Percentiles rank a stretch among this genome's conserved stretches.
Conservation (phyloP, 192 early-diverging fungal species). For the Ambispora gerdemannii region DNA sequence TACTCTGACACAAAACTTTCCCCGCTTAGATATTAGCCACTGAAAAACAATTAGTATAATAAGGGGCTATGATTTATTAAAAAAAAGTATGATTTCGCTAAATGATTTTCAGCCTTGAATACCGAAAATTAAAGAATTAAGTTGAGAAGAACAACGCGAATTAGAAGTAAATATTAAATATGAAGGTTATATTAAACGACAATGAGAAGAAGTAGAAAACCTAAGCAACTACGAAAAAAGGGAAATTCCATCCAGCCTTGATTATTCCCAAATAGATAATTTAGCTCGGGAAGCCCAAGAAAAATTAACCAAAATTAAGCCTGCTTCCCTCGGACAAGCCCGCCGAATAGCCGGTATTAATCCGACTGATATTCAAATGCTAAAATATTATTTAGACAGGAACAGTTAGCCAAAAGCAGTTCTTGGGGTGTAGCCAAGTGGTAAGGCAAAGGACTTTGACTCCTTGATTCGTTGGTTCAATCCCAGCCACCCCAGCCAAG, state of each 20-base stretch:
- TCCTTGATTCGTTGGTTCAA: no score
- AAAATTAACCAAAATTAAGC: constrained; percentile 16
- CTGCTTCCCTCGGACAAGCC: background rate
- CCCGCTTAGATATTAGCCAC: background rate
- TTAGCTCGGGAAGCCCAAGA: background rate
- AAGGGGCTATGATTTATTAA: constrained; percentile 7
- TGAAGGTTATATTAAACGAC: background rate
- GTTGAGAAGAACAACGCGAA: constrained; percentile 14
- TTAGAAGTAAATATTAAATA: constrained; percentile 15
- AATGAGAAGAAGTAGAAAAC: constrained; percentile 3
- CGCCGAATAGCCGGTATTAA: background rate
- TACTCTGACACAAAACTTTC: background rate
- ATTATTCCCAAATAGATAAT: constrained; percentile 12
- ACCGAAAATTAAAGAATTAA: background rate
- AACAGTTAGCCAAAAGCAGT: no score
- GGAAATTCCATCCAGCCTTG: background rate
- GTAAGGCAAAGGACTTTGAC: no score
- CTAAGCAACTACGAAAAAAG: constrained; percentile 1
- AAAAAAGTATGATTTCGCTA: background rate
- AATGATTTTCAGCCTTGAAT: constrained; percentile 9
- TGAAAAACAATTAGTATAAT: background rate
- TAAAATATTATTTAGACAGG: constrained; percentile 13
- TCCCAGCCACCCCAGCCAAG: no score
- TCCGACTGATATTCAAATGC: constrained; percentile 16
- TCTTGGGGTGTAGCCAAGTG: no score